Conservation (phyloP, 1,139 yeast genomes). For the Zygotorulaspora mrakii region DNA sequence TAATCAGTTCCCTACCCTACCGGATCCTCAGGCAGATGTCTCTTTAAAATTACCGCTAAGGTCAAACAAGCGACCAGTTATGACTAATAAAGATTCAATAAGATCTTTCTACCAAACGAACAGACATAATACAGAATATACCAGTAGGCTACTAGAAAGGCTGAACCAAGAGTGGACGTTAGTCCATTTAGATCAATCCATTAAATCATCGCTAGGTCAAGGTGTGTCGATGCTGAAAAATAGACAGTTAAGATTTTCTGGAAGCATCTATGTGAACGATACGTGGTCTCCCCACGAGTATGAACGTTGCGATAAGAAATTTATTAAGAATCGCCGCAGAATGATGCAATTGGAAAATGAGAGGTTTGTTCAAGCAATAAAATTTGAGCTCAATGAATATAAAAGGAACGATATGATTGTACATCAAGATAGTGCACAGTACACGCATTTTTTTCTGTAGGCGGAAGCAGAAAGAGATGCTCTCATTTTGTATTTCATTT, state of each 20-base stretch:
- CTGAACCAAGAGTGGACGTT: conserved; percentile 26
- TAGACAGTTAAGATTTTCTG: conserved; percentile 20
- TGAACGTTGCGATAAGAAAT: conserved; percentile 26
- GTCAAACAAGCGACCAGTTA: conserved; percentile 23
- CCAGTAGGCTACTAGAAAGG: conserved; percentile 15
- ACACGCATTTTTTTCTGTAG: conserved; percentile 31
- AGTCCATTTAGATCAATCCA: conserved; percentile 20
- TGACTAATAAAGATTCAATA: conserved; percentile 18
- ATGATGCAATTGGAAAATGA: conserved; percentile 23
- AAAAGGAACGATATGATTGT: conserved; percentile 34
- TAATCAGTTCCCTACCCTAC: conserved; percentile 7
- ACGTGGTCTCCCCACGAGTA: conserved; percentile 30
- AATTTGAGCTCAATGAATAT: conserved; percentile 31
- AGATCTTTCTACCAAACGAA: conserved; percentile 21
- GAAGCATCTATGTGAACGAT: conserved; percentile 22
- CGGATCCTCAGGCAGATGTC: neutral
- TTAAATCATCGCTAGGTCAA: conserved; percentile 6
- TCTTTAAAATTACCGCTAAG: conserved; percentile 23
- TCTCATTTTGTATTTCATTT: too few relatives aligned
- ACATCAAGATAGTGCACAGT: conserved; percentile 29
- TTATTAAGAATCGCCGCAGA: conserved; percentile 22
- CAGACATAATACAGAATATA: conserved; percentile 7
- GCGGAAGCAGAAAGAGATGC: too few relatives aligned
- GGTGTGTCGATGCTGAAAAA: neutral
- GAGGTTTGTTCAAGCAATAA: conserved; percentile 24